phyloP scores from a whole-genome alignment of 164 flowering plant species.

The Umbilicus rupestris region DNA sequence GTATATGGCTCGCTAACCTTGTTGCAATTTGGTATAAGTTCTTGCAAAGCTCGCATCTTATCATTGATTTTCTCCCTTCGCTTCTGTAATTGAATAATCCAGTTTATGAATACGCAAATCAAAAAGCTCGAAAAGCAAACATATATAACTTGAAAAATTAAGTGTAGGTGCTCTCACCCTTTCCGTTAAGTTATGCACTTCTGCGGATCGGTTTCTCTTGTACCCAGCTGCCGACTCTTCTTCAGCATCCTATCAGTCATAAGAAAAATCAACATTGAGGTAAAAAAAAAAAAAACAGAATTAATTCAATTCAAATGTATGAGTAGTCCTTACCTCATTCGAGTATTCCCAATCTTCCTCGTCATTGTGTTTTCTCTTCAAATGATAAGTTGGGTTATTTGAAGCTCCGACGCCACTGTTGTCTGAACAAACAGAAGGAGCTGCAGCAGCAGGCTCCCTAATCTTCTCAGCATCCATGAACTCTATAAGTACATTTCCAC shows the following conservation, averaged over 20 bases:
- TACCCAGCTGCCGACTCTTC: constrained; percentile 9
- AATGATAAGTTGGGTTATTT: constrained; percentile 11
- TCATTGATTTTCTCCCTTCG: constrained; percentile 23
- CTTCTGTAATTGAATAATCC: constrained; percentile 14
- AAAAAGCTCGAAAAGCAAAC: background rate
- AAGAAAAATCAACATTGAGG: background rate
- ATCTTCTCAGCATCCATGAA: background rate
- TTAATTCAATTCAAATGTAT: background rate
- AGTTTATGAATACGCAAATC: background rate
- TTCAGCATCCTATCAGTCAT: constrained; percentile 12
- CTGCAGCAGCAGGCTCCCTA: constrained; percentile 9
- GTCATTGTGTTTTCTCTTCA: constrained; percentile 12
- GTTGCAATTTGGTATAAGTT: constrained; percentile 27
- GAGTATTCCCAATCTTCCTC: constrained; percentile 8
- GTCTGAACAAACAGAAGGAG: constrained; percentile 18
- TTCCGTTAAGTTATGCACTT: constrained; percentile 18
- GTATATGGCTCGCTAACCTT: constrained; percentile 13
- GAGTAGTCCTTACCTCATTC: constrained; percentile 9
- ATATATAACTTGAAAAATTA: background rate
- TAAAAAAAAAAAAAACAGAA: no score
- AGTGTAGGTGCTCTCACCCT: constrained; percentile 14
- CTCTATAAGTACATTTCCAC: background rate
- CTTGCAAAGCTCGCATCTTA: constrained; percentile 21
- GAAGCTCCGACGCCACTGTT: constrained; percentile 12
- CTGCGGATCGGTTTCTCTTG: constrained; percentile 14